These are phyloP conservation scores for Syncephalis fuscata DNA, from an alignment of 371 early-diverging fungal species.

Conservation along the genomic window DNA sequence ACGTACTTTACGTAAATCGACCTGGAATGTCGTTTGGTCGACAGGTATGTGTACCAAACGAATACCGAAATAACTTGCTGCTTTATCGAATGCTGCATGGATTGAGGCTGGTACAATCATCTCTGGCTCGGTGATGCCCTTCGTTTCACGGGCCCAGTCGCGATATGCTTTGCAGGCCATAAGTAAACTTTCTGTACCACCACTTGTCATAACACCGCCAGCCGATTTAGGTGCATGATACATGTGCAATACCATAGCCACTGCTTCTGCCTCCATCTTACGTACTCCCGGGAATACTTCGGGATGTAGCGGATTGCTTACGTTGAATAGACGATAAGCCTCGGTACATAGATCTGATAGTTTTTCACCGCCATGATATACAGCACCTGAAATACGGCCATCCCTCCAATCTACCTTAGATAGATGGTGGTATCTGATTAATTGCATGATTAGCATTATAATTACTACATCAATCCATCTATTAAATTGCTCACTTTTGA, in stretches of 20 bases:
- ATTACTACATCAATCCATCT: no score
- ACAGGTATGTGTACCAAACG: conserved; percentile 71
- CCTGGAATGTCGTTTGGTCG: conserved; percentile 57
- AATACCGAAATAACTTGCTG: conserved; percentile 77
- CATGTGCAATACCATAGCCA: conserved; percentile 75
- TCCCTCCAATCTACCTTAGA: conserved; percentile 53
- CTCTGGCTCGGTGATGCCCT: conserved; percentile 76
- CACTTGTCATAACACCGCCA: conserved; percentile 79
- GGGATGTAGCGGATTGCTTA: conserved; percentile 87
- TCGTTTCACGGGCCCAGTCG: conserved; percentile 46
- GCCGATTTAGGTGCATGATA: conserved; percentile 63
- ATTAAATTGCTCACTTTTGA: conserved; percentile 20
- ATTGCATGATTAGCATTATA: not conserved
- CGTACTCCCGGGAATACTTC: conserved; percentile 92
- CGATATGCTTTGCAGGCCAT: conserved; percentile 87
- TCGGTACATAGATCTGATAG: conserved; percentile 52
- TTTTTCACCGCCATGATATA: conserved; percentile 82
- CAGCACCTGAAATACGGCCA: conserved; percentile 79
- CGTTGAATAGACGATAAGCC: conserved; percentile 71
- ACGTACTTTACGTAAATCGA: conserved; percentile 50
- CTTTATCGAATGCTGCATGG: conserved; percentile 95
- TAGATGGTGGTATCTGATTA: conserved; percentile 17
- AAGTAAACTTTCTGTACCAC: conserved; percentile 87
- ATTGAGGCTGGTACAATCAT: conserved; percentile 84
- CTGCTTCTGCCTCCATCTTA: conserved; percentile 88